Percentiles rank a stretch among this genome's conserved stretches.
These are phyloP conservation scores for Hibiscus trionum DNA, from an alignment of 345 rosid species.

Conservation along the genomic window DNA sequence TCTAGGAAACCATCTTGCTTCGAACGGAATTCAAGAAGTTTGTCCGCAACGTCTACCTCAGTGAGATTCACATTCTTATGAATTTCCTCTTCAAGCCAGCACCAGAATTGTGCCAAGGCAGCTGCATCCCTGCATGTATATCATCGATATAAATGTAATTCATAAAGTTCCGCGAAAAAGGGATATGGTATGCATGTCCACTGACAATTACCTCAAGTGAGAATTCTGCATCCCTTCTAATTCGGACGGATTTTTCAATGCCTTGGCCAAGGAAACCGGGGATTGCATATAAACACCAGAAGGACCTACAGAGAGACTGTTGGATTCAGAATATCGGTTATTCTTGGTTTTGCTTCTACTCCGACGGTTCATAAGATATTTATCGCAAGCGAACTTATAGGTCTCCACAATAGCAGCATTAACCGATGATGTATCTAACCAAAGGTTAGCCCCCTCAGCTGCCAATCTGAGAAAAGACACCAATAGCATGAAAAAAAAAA, in stretches of 20 bases:
- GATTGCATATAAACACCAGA: slow-evolving; percentile 60
- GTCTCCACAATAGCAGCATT: slow-evolving; percentile 76
- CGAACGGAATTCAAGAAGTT: slow-evolving; percentile 80
- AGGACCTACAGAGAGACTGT: slow-evolving; percentile 36
- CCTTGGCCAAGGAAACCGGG: slow-evolving; percentile 80
- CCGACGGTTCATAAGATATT: slow-evolving; percentile 27
- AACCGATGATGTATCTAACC: slow-evolving; percentile 78
- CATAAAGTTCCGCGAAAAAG: neutral
- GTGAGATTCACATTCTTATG: slow-evolving; percentile 49
- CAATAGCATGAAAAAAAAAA: slow-evolving; percentile 3
- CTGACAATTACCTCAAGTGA: slow-evolving; percentile 61
- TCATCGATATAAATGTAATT: slow-evolving; percentile 3
- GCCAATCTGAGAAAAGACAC: slow-evolving; percentile 52
- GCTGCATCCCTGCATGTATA: slow-evolving; percentile 77
- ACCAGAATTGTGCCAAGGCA: slow-evolving; percentile 87
- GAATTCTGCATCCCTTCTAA: slow-evolving; percentile 79
- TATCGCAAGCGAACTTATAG: slow-evolving; percentile 57
- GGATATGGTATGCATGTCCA: neutral
- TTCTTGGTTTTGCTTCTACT: slow-evolving; percentile 25
- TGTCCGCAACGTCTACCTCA: slow-evolving; percentile 83
- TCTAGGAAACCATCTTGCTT: slow-evolving; percentile 75
- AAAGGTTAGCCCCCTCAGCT: slow-evolving; percentile 54
- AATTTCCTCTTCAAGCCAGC: slow-evolving; percentile 85
- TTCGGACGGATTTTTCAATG: slow-evolving; percentile 74
- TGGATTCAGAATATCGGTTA: slow-evolving; percentile 21